A percentile compares a stretch with the other conserved stretches of the same genome.
These are phyloP conservation scores for Cenchrus purpureus DNA, from an alignment of 176 grass and related monocot species.

Conservation along the genomic window DNA sequence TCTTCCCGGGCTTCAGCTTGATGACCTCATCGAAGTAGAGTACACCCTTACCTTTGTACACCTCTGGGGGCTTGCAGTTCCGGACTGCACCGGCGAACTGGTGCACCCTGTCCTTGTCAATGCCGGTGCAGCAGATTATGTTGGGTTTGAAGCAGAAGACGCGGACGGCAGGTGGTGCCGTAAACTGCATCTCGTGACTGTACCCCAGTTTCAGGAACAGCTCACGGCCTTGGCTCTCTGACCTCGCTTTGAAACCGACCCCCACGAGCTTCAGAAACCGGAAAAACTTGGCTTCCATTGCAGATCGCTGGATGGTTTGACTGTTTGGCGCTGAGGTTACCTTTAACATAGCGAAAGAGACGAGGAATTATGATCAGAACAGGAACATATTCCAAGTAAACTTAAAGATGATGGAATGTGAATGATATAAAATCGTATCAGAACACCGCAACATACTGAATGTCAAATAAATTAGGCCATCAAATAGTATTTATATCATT, in stretches of 20 bases:
- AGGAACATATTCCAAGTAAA: neutral
- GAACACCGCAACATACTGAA: neutral
- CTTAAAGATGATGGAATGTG: neutral
- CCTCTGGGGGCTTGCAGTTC: conserved; percentile 72
- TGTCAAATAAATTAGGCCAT: neutral
- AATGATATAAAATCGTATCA: neutral
- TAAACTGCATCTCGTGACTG: conserved; percentile 78
- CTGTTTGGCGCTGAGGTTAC: neutral
- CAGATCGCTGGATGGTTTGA: neutral
- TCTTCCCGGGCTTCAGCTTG: conserved; percentile 70
- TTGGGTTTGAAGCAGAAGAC: conserved; percentile 87
- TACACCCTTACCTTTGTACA: conserved; percentile 84
- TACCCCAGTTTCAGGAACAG: conserved; percentile 81
- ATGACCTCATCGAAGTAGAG: conserved; percentile 70
- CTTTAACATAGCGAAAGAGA: neutral
- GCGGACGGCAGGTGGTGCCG: conserved; percentile 65
- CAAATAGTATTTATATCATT: neutral
- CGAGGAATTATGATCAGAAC: neutral
- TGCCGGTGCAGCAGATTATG: conserved; percentile 71
- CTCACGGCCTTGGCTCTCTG: conserved; percentile 63
- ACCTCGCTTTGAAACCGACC: conserved; percentile 61
- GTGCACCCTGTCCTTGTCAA: conserved; percentile 71
- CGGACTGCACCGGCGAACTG: conserved; percentile 72
- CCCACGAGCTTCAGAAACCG: conserved; percentile 70
- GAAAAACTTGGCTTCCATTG: conserved; percentile 62